phyloP scores from a whole-genome alignment of 441 rosid genomes.

The Rhodomyrtus psidioides region DNA sequence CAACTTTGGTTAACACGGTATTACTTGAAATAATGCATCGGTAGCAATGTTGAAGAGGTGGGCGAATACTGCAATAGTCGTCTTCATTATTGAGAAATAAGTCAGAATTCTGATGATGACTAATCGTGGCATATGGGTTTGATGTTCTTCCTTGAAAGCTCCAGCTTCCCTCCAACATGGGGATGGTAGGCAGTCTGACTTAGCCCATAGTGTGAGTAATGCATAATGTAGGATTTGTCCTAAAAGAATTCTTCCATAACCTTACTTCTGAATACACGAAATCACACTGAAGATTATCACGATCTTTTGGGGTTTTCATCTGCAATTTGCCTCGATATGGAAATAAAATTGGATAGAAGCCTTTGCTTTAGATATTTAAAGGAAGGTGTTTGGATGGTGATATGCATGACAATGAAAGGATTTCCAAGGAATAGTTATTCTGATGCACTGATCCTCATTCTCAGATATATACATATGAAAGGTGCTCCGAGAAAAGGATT shows the following conservation, averaged over 20 bases:
- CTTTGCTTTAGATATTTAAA: too few relatives aligned
- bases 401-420: too few relatives aligned
- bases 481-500: too few relatives aligned
- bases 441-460: too few relatives aligned
- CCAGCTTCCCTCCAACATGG: background rate
- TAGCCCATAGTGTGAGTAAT: background rate
- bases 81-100: background rate
- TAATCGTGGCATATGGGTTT: background rate
- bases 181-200: background rate
- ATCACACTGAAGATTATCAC: background rate
- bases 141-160: background rate
- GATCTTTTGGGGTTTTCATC: background rate
- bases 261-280: background rate
- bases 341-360: too few relatives aligned
- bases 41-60: background rate
- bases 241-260: background rate
- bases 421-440: too few relatives aligned
- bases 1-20: slow-evolving; percentile 10
- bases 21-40: background rate
- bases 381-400: too few relatives aligned
- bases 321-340: background rate
- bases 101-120: background rate
- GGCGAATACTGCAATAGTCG: background rate
- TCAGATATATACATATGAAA: too few relatives aligned
- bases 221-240: background rate